A percentile compares a stretch with the other conserved stretches of the same genome.
phyloP scores from a whole-genome alignment of 306 rosid species.

The Rosa lucieae region DNA sequence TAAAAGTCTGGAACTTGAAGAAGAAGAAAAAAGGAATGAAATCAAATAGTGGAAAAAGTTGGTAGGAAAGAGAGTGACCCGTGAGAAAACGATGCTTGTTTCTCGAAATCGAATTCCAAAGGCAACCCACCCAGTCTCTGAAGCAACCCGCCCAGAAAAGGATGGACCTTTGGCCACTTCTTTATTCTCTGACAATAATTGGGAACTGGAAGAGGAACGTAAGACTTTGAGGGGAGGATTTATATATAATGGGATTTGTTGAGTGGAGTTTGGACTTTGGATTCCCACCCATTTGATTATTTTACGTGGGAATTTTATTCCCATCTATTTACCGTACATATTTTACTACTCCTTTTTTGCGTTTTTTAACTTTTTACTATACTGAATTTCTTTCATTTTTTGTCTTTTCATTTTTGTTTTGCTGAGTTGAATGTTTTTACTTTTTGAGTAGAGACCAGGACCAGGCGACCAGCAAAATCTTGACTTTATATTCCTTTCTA shows the following conservation, averaged over 20 bases:
- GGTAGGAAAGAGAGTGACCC: slow-evolving; percentile 13
- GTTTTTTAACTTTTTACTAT: not conserved
- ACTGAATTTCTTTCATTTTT: too few species aligned
- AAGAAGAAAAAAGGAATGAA: not conserved
- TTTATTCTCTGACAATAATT: slow-evolving; percentile 13
- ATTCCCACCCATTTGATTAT: slow-evolving; percentile 16
- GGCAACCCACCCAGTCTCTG: slow-evolving; percentile 2
- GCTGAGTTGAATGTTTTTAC: too few species aligned
- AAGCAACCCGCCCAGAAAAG: slow-evolving; percentile 19
- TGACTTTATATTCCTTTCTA: too few species aligned
- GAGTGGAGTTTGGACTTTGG: slow-evolving; percentile 1
- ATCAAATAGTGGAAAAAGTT: not conserved
- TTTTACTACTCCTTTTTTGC: not conserved
- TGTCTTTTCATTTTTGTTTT: too few species aligned
- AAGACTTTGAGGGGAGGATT: not conserved
- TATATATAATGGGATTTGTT: slow-evolving; percentile 8
- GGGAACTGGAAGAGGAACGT: not conserved
- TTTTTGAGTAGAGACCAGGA: too few species aligned
- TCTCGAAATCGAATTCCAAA: slow-evolving; percentile 27
- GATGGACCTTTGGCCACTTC: slow-evolving; percentile 16
- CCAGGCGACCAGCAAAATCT: too few species aligned
- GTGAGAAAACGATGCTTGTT: not conserved
- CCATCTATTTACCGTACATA: not conserved
- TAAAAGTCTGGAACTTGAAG: not conserved
- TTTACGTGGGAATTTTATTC: not conserved